Evolutionary conservation across 2,329 filamentous ascomycete species (phyloP).

Genomic region (Triangularia verruculosa): DNA sequence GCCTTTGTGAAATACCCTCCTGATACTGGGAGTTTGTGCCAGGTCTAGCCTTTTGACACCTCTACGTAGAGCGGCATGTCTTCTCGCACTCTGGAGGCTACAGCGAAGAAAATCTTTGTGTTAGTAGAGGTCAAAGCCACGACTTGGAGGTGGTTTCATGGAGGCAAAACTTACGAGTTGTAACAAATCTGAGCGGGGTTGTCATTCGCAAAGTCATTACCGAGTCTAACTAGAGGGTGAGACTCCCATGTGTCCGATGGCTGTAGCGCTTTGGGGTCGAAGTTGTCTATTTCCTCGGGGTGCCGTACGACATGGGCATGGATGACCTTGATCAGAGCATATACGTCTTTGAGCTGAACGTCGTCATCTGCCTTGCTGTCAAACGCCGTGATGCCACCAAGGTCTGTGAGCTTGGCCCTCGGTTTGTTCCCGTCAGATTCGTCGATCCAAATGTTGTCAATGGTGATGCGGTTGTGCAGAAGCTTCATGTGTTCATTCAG

Average conservation of each 20-base stretch:
- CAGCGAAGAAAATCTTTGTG: background rate
- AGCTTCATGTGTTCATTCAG: background rate
- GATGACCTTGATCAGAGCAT: background rate
- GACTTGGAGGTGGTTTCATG: background rate
- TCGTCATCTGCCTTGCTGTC: background rate
- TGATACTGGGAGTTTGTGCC: background rate
- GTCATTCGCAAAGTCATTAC: background rate
- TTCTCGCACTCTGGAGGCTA: background rate
- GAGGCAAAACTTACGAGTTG: background rate
- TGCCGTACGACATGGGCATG: background rate
- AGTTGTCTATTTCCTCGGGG: background rate
- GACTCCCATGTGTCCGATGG: background rate
- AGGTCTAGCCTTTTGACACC: rapidly evolving
- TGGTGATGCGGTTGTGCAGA: background rate
- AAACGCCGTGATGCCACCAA: background rate
- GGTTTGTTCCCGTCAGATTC: background rate
- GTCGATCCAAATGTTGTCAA: background rate
- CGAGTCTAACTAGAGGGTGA: background rate
- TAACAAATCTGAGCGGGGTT: background rate
- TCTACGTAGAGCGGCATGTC: background rate
- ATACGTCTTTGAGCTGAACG: background rate
- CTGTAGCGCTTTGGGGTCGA: background rate
- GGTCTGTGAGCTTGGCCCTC: background rate
- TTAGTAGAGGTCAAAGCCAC: background rate
- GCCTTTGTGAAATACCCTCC: background rate